Evolutionary conservation across 2,329 filamentous ascomycete genomes (phyloP).

Genomic region (Phialophora chinensis): DNA sequence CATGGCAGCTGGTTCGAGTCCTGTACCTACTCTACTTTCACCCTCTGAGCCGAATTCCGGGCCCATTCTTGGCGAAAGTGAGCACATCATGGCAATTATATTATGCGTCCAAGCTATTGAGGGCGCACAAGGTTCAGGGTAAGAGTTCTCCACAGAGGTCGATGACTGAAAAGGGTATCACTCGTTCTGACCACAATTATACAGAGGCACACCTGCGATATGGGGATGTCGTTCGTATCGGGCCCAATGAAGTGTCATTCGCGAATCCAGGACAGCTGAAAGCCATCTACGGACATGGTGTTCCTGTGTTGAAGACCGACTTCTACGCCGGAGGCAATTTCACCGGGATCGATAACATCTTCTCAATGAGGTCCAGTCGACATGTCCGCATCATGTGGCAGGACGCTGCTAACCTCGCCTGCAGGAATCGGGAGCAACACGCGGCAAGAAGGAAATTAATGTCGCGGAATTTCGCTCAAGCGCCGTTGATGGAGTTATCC

Average conservation of each 20-base stretch:
- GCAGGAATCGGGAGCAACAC: conserved; percentile 10
- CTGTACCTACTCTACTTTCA: conserved; percentile 23
- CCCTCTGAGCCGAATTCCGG: conserved; percentile 17
- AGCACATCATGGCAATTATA: conserved; percentile 13
- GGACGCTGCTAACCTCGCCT: not conserved
- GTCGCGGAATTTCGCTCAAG: conserved; percentile 6
- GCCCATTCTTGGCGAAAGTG: conserved; percentile 17
- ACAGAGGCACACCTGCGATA: conserved; percentile 20
- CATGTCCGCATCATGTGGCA: not conserved
- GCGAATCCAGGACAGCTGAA: conserved; percentile 63
- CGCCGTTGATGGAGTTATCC: conserved; percentile 4
- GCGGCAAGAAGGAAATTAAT: conserved; percentile 7
- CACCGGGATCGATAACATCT: conserved; percentile 14
- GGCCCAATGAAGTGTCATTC: conserved; percentile 26
- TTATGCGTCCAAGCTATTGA: conserved; percentile 4
- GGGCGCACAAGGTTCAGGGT: conserved; percentile 9
- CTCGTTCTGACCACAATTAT: conserved; percentile 5
- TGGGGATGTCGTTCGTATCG: conserved; percentile 25
- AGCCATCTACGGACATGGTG: conserved; percentile 60
- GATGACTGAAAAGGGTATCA: not conserved
- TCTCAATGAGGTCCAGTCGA: conserved; percentile 10
- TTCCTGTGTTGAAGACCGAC: conserved; percentile 32
- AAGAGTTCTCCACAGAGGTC: not conserved
- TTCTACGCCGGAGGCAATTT: conserved; percentile 18
- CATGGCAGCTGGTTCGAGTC: no score